Conservation (phyloP, 345 rosid species). For the Acer campestre region DNA sequence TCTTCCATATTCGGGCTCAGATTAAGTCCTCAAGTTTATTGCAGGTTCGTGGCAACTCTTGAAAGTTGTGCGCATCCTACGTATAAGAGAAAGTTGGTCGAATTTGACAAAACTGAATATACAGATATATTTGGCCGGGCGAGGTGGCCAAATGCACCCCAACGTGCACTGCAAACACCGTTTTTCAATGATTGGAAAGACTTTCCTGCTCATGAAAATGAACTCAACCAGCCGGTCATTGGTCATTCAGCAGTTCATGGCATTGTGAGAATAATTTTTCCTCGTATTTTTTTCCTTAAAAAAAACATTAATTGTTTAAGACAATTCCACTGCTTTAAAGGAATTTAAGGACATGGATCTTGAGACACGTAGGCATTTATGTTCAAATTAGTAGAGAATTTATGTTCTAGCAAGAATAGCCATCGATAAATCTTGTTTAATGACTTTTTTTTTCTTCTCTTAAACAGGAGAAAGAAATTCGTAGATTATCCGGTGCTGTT, state of each 20-base stretch:
- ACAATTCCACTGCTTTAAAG: not conserved
- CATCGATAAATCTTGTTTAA: not conserved
- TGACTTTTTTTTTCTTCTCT: not conserved
- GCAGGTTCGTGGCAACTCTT: slow-evolving; percentile 77
- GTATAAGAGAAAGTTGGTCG: slow-evolving; percentile 73
- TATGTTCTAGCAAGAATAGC: not conserved
- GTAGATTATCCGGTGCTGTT: slow-evolving; percentile 66
- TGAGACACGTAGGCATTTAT: not conserved
- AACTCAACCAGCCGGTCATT: slow-evolving; percentile 73
- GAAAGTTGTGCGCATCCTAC: slow-evolving; percentile 86
- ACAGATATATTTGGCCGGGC: slow-evolving; percentile 82
- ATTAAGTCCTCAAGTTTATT: slow-evolving; percentile 7
- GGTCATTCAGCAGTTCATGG: slow-evolving; percentile 69
- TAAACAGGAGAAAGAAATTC: slow-evolving; percentile 74
- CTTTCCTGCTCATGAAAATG: slow-evolving; percentile 55
- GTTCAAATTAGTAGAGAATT: not conserved
- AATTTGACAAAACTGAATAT: slow-evolving; percentile 64
- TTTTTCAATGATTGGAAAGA: slow-evolving; percentile 68
- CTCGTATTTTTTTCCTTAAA: not conserved
- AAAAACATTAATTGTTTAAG: not conserved
- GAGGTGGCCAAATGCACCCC: slow-evolving; percentile 86
- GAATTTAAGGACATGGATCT: not conserved
- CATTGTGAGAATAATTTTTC: slow-evolving; percentile 41
- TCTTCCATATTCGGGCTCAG: not conserved
- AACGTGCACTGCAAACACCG: slow-evolving; percentile 68